Evolutionary conservation across 805 yeast species (phyloP), one percentile per base, ranked within the genome.

Genomic region (Ogataea haglerorum): DNA sequence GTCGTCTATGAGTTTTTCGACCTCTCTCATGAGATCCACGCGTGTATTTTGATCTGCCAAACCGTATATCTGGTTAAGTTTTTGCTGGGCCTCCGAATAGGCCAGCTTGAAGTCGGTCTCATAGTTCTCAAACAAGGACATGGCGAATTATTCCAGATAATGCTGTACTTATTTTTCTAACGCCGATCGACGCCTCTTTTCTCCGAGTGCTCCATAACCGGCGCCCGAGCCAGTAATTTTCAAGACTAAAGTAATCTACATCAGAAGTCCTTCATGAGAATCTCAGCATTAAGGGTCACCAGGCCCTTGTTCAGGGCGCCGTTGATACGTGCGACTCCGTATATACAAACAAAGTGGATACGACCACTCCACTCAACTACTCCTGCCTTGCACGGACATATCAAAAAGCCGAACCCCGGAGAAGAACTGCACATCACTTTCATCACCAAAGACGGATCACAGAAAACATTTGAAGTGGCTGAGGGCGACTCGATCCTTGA

Each of bases 401-500:
- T 91, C 42, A 88, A 85, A 58, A 84, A 79, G 53, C 98, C 98
- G 27, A 83, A 84, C 31, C 86, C 93, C 2, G 99, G 99, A 27
- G 95, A 93, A 67, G 99, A 91, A 60, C 55, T 85, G 24, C 81
- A 82, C 47, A 73, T 91, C 36, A 90, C 97, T 0, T 93, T 88
- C 63, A 86, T 93, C 41, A 80, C 95, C 25, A 89, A 90, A 57
- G 96, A 91, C 47, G 98, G 98, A 4, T 70, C 75, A 30, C 96
- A 89, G 59, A 70, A 78, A 49, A 78, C 85, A 1, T 77, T 76
- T 53, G 96, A 89, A 57, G 98, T 84, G 2, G 82, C 91, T 2
- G 96, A 84, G 52, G 98, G 98, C 10, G 99, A 93, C 58, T 80
- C 89, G 26, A 58, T 93, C 19, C 68, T 93, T 60, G 99, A 93